Evolutionary conservation across 1,139 yeast species (phyloP).

Genomic region (Yarrowia galli): DNA sequence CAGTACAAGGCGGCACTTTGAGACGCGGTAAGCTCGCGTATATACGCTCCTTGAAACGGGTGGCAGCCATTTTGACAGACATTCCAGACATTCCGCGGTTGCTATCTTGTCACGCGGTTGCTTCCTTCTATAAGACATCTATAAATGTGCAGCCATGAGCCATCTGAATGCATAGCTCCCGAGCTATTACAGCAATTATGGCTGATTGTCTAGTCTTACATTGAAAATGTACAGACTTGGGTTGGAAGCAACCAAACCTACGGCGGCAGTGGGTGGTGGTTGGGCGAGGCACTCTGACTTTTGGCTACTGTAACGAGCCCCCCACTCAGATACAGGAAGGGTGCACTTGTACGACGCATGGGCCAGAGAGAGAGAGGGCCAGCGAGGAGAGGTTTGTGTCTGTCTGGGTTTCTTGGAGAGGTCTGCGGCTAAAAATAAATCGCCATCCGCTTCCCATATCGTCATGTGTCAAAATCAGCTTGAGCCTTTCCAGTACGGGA

Average conservation of each 20-base stretch:
- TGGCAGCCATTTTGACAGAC: no score
- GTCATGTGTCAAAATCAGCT: not conserved
- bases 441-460: not conserved
- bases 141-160: no score
- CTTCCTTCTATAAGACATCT: no score
- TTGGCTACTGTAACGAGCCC: not conserved
- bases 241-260: conserved; percentile 10
- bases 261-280: not conserved
- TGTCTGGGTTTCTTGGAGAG: not conserved
- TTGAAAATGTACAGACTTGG: no score
- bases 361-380: not conserved
- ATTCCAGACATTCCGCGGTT: no score
- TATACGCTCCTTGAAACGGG: no score
- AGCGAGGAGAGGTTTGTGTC: not conserved
- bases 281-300: not conserved
- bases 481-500: not conserved
- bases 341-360: not conserved
- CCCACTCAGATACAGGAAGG: not conserved
- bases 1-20: not conserved
- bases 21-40: no score
- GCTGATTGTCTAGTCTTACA: not conserved
- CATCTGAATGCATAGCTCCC: not conserved
- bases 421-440: conserved; percentile 7
- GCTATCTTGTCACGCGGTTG: not conserved
- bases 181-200: not conserved